Base-by-base conservation (phyloP, 1,284 basidiomycete species). In the Ganoderma boninense region DNA sequence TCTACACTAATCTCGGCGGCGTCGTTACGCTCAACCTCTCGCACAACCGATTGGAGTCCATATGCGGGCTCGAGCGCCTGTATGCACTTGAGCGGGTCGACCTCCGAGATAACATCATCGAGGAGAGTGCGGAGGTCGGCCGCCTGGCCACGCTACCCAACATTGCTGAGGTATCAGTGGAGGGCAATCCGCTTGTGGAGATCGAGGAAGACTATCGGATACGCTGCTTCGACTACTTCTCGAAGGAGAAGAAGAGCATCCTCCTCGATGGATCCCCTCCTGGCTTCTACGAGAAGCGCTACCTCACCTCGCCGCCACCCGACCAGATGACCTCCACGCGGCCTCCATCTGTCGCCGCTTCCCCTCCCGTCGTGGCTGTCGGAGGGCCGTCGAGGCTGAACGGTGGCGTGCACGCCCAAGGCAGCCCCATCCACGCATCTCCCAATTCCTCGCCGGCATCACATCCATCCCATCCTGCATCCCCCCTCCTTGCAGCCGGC, bases 51-150 rank as follows among this genome's bases (percentile, higher is more conserved):
- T 89, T 99, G 62, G 95, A 97, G 77, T 97, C 95, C 29, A 89
- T 99, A 65, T 97, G 96, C 73, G 97, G 97, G 3, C 86, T 99
- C 6, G 97, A 99, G 81, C 90, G 97, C 8, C 87, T 99, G 0
- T 84, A 87, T 66, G 93, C 91, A 0, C 87, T 99, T 10, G 91
- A 95, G 77, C 89, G 95, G 20, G 87, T 98, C 35, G 97, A 99
- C 80, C 83, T 99, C n/a, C 89, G 97, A 5, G 80, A 85, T 62
- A 99, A 99, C 76, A 81, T 88, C 59, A 84, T 99, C 54, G 89
- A 92, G 61, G 97, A 99, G 74, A 89, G 89, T 46, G 90, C 90
- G 16, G 97, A 99, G 80, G 86, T 99, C 1, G 94, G 96, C 1
- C 85, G 97, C 32, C 84, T 99, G 23, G 92, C 95, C 0, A 86